phyloP scores from a whole-genome alignment of 2,329 filamentous ascomycete genomes.

The Chaetothyriales sp. region DNA sequence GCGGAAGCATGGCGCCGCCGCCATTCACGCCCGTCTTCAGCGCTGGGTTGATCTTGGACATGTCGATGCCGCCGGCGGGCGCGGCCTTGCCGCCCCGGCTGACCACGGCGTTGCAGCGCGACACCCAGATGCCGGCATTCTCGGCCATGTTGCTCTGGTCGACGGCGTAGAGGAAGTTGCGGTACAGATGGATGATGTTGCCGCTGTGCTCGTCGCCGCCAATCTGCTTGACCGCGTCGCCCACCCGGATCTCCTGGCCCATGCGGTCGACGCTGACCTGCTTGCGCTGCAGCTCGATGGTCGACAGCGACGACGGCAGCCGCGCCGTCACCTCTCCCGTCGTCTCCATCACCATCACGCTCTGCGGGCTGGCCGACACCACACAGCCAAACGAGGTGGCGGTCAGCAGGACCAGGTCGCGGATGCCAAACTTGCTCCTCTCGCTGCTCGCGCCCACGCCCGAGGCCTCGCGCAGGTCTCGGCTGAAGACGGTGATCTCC shows the following conservation, averaged over 20 bases:
- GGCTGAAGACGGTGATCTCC: slow-evolving; percentile 96
- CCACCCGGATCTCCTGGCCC: slow-evolving; percentile 79
- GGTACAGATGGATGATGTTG: slow-evolving; percentile 84
- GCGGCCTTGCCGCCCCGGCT: slow-evolving; percentile 93
- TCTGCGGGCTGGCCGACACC: slow-evolving; percentile 89
- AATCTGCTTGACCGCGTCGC: slow-evolving; percentile 84
- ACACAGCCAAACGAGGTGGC: slow-evolving; percentile 84
- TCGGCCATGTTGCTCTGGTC: slow-evolving; percentile 64
- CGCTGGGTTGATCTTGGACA: slow-evolving; percentile 85
- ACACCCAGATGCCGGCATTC: slow-evolving; percentile 81
- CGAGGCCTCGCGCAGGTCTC: slow-evolving; percentile 83
- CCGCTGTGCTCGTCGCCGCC: slow-evolving; percentile 75
- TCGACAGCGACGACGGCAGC: slow-evolving; percentile 85
- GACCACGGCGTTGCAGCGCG: slow-evolving; percentile 68
- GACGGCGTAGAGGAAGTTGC: slow-evolving; percentile 82
- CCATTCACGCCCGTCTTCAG: slow-evolving; percentile 35
- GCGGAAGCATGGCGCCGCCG: slow-evolving; percentile 48
- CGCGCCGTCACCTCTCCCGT: slow-evolving; percentile 69
- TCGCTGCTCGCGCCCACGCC: slow-evolving; percentile 60
- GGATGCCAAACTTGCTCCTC: slow-evolving; percentile 62
- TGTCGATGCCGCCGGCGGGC: slow-evolving; percentile 54
- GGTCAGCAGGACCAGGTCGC: slow-evolving; percentile 81
- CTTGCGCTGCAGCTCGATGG: slow-evolving; percentile 65
- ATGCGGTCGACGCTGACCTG: slow-evolving; percentile 87
- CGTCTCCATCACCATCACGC: slow-evolving; percentile 78